Evolutionary conservation across 306 rosid species (phyloP), one percentile per base, ranked within the genome.

Genomic region (Spatholobus suberectus): DNA sequence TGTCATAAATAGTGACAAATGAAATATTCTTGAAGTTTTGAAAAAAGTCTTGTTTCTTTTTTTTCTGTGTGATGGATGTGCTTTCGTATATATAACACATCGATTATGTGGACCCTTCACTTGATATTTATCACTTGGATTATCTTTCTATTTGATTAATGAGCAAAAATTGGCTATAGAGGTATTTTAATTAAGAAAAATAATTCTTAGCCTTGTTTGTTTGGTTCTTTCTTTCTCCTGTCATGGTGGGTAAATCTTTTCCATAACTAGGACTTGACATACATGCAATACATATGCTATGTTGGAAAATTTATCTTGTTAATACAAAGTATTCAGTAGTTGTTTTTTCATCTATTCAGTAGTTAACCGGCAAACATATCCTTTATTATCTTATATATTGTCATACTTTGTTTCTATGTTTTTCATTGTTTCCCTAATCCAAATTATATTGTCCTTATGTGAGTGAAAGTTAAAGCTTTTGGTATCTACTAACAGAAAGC

Each of bases 401-500:
- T 24, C 26, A 55, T n/a, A 57, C 7, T 20, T 55, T 44, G 37
- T 46, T 55, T 79, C 26, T 58, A 76, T 59, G 62, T 68, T 47
- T 72, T 54, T 40, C 61, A 17, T 18, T 70, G 17, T 57, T 65
- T 23, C 76, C 77, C 74, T 26, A 38, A 69, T 67, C 54, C 63
- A 69, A 14, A 21, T 59, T 75, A 61, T 70, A 14, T 34, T 61
- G 20, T 40, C 59, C 72, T 72, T 70, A 12, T 2, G n/a, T 29
- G 3, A 1, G 3, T 41, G 35, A 37, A 27, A 55, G 15, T 88
- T 65, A 32, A 63, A 1, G 18, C 40, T 68, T 84, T 82, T 84
- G 73, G 72, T 81, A 14, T 80, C 75, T 79, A 29, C 77, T 70
- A 59, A 85, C 93, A 96, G 99, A 96, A 88, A 93, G 80, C 86